Conservation (phyloP, 345 rosid genomes). For the Hirschfeldia incana region DNA sequence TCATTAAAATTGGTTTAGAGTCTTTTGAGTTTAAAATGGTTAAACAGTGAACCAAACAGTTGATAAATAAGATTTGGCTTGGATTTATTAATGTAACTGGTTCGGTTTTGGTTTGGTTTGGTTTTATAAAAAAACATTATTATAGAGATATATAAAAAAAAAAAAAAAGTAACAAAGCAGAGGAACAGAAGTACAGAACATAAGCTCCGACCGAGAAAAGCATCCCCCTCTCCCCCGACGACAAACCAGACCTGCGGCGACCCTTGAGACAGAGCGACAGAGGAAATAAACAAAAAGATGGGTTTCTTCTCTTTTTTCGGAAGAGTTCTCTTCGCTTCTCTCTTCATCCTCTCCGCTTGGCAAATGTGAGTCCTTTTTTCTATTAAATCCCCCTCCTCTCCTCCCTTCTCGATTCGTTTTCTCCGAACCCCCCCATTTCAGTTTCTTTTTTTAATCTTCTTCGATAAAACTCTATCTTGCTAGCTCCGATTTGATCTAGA, state of each 20-base stretch:
- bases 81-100: neutral
- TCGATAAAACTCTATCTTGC: neutral
- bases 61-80: neutral
- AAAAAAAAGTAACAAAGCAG: neutral
- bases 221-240: neutral
- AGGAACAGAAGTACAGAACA: neutral
- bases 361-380: slow-evolving; percentile 51
- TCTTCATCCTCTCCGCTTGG: slow-evolving; percentile 88
- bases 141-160: neutral
- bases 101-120: neutral
- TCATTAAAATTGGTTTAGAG: no score
- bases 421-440: neutral
- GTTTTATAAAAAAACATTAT: neutral
- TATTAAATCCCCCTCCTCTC: neutral
- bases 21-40: no score
- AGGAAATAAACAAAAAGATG: no score
- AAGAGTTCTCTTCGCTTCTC: slow-evolving; percentile 80
- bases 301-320: slow-evolving; percentile 89
- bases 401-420: neutral
- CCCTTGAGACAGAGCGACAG: no score
- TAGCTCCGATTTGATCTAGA: slow-evolving; percentile 14
- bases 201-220: neutral
- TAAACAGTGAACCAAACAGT: neutral
- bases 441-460: neutral
- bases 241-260: neutral